Evolutionary conservation across 2,329 filamentous ascomycete species (phyloP).

Genomic region (Fusarium siculi): DNA sequence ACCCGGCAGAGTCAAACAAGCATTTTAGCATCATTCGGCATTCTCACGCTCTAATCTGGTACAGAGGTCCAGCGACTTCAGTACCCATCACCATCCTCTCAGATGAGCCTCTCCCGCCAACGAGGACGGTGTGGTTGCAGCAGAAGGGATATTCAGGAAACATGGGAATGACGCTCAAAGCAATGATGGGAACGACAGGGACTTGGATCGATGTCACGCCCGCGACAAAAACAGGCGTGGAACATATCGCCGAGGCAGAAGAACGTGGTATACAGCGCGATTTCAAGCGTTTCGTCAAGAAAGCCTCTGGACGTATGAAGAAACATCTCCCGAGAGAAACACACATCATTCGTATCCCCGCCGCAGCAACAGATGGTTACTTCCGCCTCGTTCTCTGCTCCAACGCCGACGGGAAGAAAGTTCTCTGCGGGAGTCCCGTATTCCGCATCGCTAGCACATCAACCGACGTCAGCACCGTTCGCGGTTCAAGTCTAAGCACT

Average conservation of each 20-base stretch:
- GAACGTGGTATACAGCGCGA: constrained; percentile 77
- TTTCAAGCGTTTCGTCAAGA: constrained; percentile 71
- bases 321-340: constrained; percentile 70
- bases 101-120: constrained; percentile 64
- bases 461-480: constrained; percentile 67
- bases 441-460: constrained; percentile 77
- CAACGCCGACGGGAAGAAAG: constrained; percentile 57
- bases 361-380: constrained; percentile 72
- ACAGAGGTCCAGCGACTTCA: constrained; percentile 71
- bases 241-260: constrained; percentile 64
- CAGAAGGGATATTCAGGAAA: constrained; percentile 75
- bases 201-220: constrained; percentile 78
- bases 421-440: constrained; percentile 72
- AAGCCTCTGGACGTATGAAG: constrained; percentile 56
- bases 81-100: constrained; percentile 73
- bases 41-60: constrained; percentile 71
- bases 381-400: constrained; percentile 73
- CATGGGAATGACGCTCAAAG: constrained; percentile 73
- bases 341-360: constrained; percentile 71
- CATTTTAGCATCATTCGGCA: constrained; percentile 76
- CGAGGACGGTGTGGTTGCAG: constrained; percentile 74
- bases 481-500: constrained; percentile 72
- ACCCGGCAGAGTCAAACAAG: constrained; percentile 71
- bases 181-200: constrained; percentile 66
- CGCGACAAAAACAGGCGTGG: constrained; percentile 53